phyloP scores from a whole-genome alignment of 768 basidiomycete genomes.

The Russula virescens region DNA sequence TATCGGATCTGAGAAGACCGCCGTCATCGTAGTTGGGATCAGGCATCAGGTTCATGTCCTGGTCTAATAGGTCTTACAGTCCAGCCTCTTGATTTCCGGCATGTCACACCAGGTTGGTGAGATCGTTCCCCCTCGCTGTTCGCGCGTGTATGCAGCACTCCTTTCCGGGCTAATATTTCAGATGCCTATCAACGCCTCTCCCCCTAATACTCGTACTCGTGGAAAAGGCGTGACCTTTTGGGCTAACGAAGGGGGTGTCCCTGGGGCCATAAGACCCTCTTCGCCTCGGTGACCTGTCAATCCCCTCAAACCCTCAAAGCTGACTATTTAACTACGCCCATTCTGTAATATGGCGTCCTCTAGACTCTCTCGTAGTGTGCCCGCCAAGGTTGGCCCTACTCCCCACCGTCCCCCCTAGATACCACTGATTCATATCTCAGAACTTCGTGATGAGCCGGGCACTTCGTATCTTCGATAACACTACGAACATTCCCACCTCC shows the following conservation, averaged over 20 bases:
- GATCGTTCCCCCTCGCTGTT: slow-evolving; percentile 20
- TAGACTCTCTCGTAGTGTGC: slow-evolving; percentile 20
- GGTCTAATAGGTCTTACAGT: not conserved
- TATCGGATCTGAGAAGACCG: slow-evolving; percentile 5
- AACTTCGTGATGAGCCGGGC: slow-evolving; percentile 20
- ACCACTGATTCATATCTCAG: slow-evolving; percentile 13
- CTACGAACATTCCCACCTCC: slow-evolving; percentile 11
- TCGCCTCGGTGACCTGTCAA: not conserved
- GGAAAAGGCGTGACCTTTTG: slow-evolving; percentile 20
- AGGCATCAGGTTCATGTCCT: not conserved
- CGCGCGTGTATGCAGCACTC: slow-evolving; percentile 18
- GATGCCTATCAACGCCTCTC: slow-evolving; percentile 14
- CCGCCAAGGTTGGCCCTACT: slow-evolving; percentile 19
- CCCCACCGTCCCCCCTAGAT: not conserved
- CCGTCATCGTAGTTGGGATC: not conserved
- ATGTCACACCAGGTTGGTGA: slow-evolving; percentile 11
- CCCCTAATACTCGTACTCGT: slow-evolving; percentile 20
- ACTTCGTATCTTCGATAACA: slow-evolving; percentile 18
- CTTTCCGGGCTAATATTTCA: slow-evolving; percentile 14
- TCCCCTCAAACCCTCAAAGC: slow-evolving; percentile 16
- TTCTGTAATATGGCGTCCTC: slow-evolving; percentile 17
- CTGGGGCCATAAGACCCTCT: slow-evolving; percentile 21
- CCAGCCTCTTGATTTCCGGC: slow-evolving; percentile 3
- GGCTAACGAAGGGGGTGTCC: slow-evolving; percentile 1
- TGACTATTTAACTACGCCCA: not conserved